Evolutionary conservation across 1,284 basidiomycete species (phyloP).

Genomic region (Ustilago sp.): DNA sequence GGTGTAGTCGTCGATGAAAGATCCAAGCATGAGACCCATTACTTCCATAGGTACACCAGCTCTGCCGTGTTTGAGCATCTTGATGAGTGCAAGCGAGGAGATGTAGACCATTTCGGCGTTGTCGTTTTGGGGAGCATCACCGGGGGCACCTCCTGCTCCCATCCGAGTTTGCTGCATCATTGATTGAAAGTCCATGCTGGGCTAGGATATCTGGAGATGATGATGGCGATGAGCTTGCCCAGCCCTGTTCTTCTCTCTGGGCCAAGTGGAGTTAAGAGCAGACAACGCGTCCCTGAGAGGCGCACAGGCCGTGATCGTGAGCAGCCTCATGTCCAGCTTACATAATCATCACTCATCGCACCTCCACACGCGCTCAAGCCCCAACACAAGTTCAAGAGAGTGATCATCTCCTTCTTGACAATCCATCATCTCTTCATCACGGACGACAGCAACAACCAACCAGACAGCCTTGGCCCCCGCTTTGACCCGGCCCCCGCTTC

Average conservation of each 20-base stretch:
- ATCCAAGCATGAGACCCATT: conserved; percentile 99
- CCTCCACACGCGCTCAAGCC: conserved; percentile 14
- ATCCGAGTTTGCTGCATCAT: conserved; percentile 65
- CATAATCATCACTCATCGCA: neutral
- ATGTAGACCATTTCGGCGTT: conserved; percentile 70
- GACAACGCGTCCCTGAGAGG: conserved; percentile 16
- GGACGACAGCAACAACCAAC: neutral
- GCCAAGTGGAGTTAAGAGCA: conserved; percentile 22
- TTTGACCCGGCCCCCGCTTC: neutral
- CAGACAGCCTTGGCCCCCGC: neutral
- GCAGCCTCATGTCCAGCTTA: neutral
- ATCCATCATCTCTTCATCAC: neutral
- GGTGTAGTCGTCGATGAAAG: conserved; percentile 96
- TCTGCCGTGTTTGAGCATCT: conserved; percentile 99
- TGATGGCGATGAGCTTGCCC: neutral
- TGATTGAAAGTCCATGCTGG: conserved; percentile 61
- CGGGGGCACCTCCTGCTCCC: conserved; percentile 45
- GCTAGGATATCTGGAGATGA: neutral
- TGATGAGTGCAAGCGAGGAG: conserved; percentile 66
- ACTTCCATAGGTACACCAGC: conserved; percentile 99
- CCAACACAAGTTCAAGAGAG: neutral
- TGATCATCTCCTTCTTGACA: conserved; percentile 9
- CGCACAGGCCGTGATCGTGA: conserved; percentile 11
- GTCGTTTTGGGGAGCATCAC: conserved; percentile 70
- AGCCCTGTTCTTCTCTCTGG: neutral